Conservation (phyloP, 768 basidiomycete species). For the Imleria badia region DNA sequence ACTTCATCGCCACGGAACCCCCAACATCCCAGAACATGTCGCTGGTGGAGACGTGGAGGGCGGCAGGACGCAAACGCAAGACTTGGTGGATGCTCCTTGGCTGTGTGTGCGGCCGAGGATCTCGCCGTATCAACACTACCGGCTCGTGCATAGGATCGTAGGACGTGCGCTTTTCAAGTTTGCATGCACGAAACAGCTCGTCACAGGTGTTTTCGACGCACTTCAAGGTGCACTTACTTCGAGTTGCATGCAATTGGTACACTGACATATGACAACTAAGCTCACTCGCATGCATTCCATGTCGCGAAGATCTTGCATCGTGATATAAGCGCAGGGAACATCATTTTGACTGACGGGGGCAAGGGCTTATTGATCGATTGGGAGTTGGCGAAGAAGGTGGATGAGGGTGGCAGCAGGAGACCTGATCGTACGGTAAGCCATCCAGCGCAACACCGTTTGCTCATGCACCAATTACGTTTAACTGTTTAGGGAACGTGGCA, state of each 20-base stretch:
- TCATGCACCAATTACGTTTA: not conserved
- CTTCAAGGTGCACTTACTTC: not conserved
- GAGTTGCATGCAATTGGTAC: too few relatives aligned
- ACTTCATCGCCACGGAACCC: not conserved
- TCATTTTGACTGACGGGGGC: constrained; percentile 17
- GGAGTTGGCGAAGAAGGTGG: constrained; percentile 16
- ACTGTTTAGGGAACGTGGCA: constrained; percentile 3
- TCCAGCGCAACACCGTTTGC: not conserved
- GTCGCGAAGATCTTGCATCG: constrained; percentile 22
- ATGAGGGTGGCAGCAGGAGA: not conserved
- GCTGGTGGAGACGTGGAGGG: not conserved
- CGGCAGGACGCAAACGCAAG: not conserved
- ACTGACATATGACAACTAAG: constrained; percentile 1
- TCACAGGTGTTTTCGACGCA: not conserved
- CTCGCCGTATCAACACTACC: not conserved
- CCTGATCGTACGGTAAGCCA: not conserved
- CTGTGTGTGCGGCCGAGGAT: not conserved
- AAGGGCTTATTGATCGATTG: constrained; percentile 26
- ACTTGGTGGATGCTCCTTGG: not conserved
- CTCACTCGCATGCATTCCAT: constrained; percentile 20
- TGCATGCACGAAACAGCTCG: not conserved
- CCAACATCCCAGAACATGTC: constrained; percentile 1
- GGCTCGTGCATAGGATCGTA: not conserved
- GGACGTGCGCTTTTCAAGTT: not conserved
- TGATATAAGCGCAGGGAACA: constrained; percentile 29